Conservation (phyloP, 352 stramenopile species). For the Phytophthora sansomeana region DNA sequence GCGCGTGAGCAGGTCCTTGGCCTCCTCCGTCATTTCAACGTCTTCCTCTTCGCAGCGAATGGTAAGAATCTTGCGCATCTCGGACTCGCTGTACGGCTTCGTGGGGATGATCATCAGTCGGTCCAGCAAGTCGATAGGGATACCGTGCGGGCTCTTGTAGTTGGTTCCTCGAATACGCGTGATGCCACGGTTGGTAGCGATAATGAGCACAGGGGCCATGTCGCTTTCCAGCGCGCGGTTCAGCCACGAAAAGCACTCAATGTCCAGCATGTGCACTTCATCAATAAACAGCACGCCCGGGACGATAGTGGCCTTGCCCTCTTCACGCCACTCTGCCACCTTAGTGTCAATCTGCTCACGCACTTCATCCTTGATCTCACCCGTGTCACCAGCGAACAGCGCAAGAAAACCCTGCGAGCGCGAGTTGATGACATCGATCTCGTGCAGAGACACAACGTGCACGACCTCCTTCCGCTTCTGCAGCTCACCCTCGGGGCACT, state of each 20-base stretch:
- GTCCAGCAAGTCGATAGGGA: slow-evolving; percentile 99
- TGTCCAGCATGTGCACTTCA: slow-evolving; percentile 99
- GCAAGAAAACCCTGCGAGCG: slow-evolving; percentile 99
- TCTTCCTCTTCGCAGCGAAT: slow-evolving; percentile 99
- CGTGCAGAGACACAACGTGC: slow-evolving; percentile 97
- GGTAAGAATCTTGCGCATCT: slow-evolving; percentile 97
- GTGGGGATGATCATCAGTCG: slow-evolving; percentile 99
- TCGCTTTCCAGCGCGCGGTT: slow-evolving; percentile 98
- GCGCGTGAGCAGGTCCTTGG: slow-evolving; percentile 97
- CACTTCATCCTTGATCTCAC: slow-evolving; percentile 99
- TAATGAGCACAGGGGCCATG: slow-evolving; percentile 98
- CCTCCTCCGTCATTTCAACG: slow-evolving; percentile 98
- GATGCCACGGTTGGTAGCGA: slow-evolving; percentile 99
- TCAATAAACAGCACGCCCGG: slow-evolving; percentile 99
- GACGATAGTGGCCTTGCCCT: slow-evolving; percentile 98
- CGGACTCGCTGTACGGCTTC: slow-evolving; percentile 94
- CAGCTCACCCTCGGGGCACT: slow-evolving; percentile 96
- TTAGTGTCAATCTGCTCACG: slow-evolving; percentile 99
- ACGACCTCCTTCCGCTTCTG: slow-evolving; percentile 99
- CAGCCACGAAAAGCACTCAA: slow-evolving; percentile 99
- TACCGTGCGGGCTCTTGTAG: slow-evolving; percentile 98
- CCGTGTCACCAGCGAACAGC: slow-evolving; percentile 99
- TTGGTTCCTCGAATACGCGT: slow-evolving; percentile 98
- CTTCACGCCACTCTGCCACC: slow-evolving; percentile 96
- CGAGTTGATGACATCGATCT: slow-evolving; percentile 99